phyloP scores from a whole-genome alignment of 2,329 filamentous ascomycete genomes.

The Bipolaris oryzae region DNA sequence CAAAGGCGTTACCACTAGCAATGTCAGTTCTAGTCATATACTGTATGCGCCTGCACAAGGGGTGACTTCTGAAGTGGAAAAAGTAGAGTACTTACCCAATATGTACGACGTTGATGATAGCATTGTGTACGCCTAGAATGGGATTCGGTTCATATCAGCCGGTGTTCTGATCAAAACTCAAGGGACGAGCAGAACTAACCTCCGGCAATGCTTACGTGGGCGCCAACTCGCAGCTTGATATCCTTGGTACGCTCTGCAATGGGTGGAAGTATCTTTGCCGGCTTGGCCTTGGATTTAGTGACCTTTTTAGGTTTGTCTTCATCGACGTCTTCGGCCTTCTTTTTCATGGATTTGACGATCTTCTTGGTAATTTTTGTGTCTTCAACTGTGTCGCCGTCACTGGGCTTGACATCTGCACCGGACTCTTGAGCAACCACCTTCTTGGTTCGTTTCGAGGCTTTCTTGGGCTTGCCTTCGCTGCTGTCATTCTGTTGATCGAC shows the following conservation, averaged over 20 bases:
- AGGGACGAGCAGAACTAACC: conserved; percentile 58
- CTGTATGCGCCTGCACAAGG: neutral
- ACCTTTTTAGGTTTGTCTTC: conserved; percentile 22
- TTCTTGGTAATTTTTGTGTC: conserved; percentile 2
- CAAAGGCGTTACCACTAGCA: conserved; percentile 81
- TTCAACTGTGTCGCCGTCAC: conserved; percentile 12
- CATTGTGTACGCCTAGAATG: conserved; percentile 79
- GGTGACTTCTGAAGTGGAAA: neutral
- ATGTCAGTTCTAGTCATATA: conserved; percentile 28
- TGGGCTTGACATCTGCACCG: conserved; percentile 3
- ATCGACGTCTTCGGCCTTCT: conserved; percentile 2
- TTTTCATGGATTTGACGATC: neutral
- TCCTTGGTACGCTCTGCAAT: conserved; percentile 72
- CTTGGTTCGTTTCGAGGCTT: neutral
- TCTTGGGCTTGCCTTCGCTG: neutral
- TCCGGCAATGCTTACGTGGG: conserved; percentile 89
- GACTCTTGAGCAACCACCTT: neutral
- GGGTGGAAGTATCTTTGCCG: conserved; percentile 60
- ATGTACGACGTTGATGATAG: conserved; percentile 75
- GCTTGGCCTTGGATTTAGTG: conserved; percentile 54
- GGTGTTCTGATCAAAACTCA: conserved; percentile 2
- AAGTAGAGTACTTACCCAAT: conserved; percentile 62
- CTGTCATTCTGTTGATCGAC: conserved; percentile 4
- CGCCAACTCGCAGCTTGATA: conserved; percentile 84
- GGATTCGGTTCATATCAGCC: conserved; percentile 27